Base-by-base conservation (phyloP, 2,329 filamentous ascomycete species). In the Cladosporium phlei region DNA sequence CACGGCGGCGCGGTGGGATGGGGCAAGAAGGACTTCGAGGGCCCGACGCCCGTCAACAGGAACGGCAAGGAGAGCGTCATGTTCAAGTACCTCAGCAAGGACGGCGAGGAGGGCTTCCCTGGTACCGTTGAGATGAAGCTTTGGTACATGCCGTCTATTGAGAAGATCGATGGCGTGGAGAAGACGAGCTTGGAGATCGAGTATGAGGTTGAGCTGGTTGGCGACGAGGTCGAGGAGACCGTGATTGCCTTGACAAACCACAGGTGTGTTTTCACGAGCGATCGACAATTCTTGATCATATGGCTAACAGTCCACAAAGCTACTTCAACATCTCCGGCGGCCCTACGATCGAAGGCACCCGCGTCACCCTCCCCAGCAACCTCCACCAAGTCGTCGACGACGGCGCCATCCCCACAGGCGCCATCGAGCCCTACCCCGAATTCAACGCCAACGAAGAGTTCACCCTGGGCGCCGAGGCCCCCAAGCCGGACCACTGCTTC, bases 191-290 rank as follows among this genome's bases (percentile, higher is more conserved):
- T 97, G 48, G 83, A 83, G 47, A 86, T 94, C 39, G 93, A 97
- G 66, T 97, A 94, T 64, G 86, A 95, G 73, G 89, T 86, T 16
- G 81, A 88, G 66, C 75, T 97, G 37, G 76, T 88, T 3, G 62
- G 78, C 3, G 83, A 80, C 50, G 76, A 85, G 39, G 84, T 83
- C 10, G 82, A 90, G n/a, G 91, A 96, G 75, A 97, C 91, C 0
- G 83, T 83, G 32, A 79, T 97, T 65, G 94, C 90, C 69, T 78
- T 97, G 70, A 97, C 93, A 39, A 98, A 97, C 71, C 91, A 98
- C 73, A 94, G 88, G 85, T 88, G 68, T n/a, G 30, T 12, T 12
- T n/a, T n/a, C n/a, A n/a, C n/a, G n/a, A n/a, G n/a, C n/a, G n/a
- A n/a, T 14, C 5, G n/a, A 19, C 6, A 16, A 9, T 14, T 38